Evolutionary conservation across 1,139 yeast genomes (phyloP).

Genomic region (Pichia kudriavzevii): DNA sequence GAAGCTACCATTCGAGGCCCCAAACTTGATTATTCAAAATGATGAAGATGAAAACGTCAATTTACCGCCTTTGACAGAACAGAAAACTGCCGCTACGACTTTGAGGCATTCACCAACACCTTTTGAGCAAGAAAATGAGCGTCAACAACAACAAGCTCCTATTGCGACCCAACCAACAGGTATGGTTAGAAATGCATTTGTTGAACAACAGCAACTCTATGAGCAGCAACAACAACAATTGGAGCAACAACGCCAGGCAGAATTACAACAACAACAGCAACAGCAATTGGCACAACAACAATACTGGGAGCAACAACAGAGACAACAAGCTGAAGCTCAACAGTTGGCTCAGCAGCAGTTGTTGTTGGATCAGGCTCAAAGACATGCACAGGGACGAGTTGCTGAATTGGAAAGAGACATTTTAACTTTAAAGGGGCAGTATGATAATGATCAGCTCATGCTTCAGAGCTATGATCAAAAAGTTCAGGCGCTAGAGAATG

Average conservation of each 20-base stretch:
- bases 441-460: constrained; percentile 78
- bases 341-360: constrained; percentile 69
- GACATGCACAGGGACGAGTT: constrained; percentile 71
- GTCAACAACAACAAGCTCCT: constrained; percentile 30
- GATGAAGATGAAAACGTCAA: constrained; percentile 30
- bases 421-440: constrained; percentile 67
- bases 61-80: constrained; percentile 15
- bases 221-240: constrained; percentile 47
- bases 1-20: constrained; percentile 56
- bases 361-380: constrained; percentile 61
- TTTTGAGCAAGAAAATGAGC: no score
- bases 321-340: constrained; percentile 69
- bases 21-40: constrained; percentile 59
- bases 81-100: constrained; percentile 21
- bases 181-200: constrained; percentile 16
- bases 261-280: constrained; percentile 33
- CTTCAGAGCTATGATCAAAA: constrained; percentile 83
- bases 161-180: constrained; percentile 34
- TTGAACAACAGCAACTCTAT: constrained; percentile 32
- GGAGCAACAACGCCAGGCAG: constrained; percentile 42
- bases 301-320: constrained; percentile 60
- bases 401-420: constrained; percentile 80
- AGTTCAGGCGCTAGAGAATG: constrained; percentile 76
- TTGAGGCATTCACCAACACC: constrained; percentile 6
- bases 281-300: constrained; percentile 60